Conservation (phyloP, 306 rosid species). For the Sechiopsis laciniata region DNA sequence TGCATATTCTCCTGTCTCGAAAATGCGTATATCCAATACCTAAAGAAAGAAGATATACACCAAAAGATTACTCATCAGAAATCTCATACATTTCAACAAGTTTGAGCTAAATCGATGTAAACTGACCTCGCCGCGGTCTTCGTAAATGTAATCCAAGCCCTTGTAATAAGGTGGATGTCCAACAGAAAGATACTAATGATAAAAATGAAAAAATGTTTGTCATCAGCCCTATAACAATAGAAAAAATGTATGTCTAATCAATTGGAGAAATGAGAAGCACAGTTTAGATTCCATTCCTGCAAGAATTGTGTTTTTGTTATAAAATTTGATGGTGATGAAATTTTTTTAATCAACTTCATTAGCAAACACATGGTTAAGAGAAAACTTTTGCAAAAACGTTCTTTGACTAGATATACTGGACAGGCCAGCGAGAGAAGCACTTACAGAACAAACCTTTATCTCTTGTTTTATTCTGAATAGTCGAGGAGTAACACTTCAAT, state of each 20-base stretch:
- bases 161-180: slow-evolving; percentile 95
- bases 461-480: not conserved
- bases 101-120: not conserved
- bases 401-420: not conserved
- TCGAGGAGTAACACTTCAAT: not conserved
- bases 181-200: slow-evolving; percentile 78
- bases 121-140: slow-evolving; percentile 94
- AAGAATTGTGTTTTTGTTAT: not conserved
- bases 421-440: not conserved
- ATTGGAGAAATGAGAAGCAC: not conserved
- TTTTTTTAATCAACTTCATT: not conserved
- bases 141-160: slow-evolving; percentile 90
- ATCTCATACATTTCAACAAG: not conserved
- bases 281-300: not conserved
- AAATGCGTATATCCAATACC: slow-evolving; percentile 79
- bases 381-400: not conserved
- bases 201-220: not conserved
- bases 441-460: not conserved
- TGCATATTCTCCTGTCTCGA: slow-evolving; percentile 91
- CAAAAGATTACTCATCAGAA: slow-evolving; percentile 7
- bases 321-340: not conserved
- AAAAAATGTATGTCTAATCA: not conserved
- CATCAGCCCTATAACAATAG: not conserved
- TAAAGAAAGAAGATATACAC: slow-evolving; percentile 21
- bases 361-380: too few relatives aligned